Evolutionary conservation across 1,139 yeast genomes (phyloP).

Genomic region (Diutina pseudorugosa): DNA sequence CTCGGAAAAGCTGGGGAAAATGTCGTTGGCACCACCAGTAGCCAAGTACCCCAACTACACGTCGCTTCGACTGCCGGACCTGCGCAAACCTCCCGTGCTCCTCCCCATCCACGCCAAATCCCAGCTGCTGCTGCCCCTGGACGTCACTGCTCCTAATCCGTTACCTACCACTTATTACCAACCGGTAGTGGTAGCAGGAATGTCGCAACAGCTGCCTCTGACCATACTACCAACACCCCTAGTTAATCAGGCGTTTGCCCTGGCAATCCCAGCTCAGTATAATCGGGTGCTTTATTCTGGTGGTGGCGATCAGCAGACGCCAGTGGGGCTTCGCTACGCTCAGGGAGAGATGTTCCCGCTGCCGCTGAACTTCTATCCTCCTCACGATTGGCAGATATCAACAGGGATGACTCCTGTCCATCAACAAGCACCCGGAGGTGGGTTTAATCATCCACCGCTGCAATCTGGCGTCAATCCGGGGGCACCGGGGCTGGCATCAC

Average conservation of each 20-base stretch:
- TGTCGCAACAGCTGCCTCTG: conserved; percentile 10
- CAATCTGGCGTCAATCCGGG: not conserved
- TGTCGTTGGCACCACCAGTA: conserved; percentile 2
- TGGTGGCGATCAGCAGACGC: conserved; percentile 41
- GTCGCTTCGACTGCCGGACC: not conserved
- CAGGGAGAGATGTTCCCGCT: conserved; percentile 43
- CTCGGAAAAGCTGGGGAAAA: not conserved
- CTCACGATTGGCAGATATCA: conserved; percentile 30
- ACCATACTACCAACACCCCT: conserved; percentile 26
- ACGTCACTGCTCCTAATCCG: conserved; percentile 28
- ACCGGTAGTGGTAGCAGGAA: conserved; percentile 6
- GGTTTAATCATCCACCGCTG: not conserved
- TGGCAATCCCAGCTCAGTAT: conserved; percentile 2
- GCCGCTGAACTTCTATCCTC: conserved; percentile 37
- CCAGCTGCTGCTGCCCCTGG: conserved; percentile 32
- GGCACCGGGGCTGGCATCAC: not conserved
- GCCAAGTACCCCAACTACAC: conserved; percentile 3
- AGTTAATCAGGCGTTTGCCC: conserved; percentile 22
- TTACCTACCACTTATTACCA: conserved; percentile 13
- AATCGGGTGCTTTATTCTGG: not conserved
- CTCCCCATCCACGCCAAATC: conserved; percentile 28
- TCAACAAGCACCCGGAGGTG: not conserved
- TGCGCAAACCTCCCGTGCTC: conserved; percentile 1
- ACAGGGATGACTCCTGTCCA: conserved; percentile 25
- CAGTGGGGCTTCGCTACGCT: conserved; percentile 35